Evolutionary conservation across 2,329 filamentous ascomycete genomes (phyloP), one percentile per base, ranked within the genome.

Genomic region (Aspergillus ibericus): DNA sequence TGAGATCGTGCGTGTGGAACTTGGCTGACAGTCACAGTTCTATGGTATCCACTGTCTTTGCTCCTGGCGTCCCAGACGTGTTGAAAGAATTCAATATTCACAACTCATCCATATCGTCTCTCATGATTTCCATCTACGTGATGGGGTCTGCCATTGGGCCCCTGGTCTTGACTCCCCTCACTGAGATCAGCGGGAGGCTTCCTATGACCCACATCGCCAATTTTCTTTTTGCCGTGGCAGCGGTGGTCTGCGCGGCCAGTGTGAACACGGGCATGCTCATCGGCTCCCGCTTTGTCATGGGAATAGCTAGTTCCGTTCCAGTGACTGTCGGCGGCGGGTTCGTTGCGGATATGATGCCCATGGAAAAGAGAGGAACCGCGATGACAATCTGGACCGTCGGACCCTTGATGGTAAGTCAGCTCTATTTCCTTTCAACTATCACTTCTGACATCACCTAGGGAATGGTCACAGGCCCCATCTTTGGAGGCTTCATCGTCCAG

Each of bases 141-240:
- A 73, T 87, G 1, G 83, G 83, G 0, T 85, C 84, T 56, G 81
- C 79, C 12, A 71, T 86, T 22, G 84, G 84, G 0, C 84, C 84
- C 2, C 70, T 87, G 4, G 76, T 85, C 51, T 67, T 87, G 3
- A 82, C 83, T 2, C 84, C 84, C 0, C 66, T 86, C 36, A 84
- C 80, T 2, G 87, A 89, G 69, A 83, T 89, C 58, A 88, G 86
- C 66, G 87, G 87, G 0, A 79, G 87, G 3, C 71, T 83, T 3
- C 72, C 80, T 3, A 74, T 89, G 47, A 79, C 88, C 56, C 80
- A 82, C 22, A 70, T 67, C 0, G 81, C 84, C 48, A 89, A 86
- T 63, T 66, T 80, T 6, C 79, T 85, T 55, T 89, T 89, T 68
- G 81, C 84, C 58, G 67, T 82, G 0, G 88, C 85, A 75, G 83